These are phyloP conservation scores for Liquidambar formosana DNA, from an alignment of 164 flowering plant genomes.

Conservation along the genomic window DNA sequence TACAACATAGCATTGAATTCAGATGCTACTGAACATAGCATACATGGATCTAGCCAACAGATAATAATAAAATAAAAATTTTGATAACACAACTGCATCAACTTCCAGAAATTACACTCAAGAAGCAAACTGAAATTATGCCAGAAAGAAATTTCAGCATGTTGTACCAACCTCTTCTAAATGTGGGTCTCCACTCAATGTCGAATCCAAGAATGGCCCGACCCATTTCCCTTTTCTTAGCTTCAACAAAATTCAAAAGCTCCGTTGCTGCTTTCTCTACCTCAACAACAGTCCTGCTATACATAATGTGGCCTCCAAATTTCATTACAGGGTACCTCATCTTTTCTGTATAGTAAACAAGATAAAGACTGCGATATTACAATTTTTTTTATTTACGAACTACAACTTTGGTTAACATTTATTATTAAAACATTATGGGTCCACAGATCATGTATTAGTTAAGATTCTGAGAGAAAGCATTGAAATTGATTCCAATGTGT, in stretches of 20 bases:
- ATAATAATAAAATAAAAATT: not conserved
- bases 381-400: not conserved
- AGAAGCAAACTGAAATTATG: not conserved
- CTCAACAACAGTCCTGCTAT: conserved; percentile 55
- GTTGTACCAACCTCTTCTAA: conserved; percentile 50
- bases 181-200: conserved; percentile 83
- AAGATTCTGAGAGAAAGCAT: not conserved
- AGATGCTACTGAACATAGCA: not conserved
- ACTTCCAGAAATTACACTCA: not conserved
- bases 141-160: not conserved
- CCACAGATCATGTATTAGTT: no score
- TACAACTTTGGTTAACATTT: no score
- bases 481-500: not conserved
- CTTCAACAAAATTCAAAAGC: conserved; percentile 45
- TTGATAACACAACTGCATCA: not conserved
- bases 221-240: conserved; percentile 39
- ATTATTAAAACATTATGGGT: no score
- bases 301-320: conserved; percentile 57
- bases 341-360: conserved; percentile 27
- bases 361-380: not conserved
- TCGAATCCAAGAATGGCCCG: conserved; percentile 65
- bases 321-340: conserved; percentile 40
- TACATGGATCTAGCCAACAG: not conserved
- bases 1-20: no score
- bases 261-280: conserved; percentile 64